Percentiles rank a stretch among this genome's conserved stretches.
These are phyloP conservation scores for Lactarius evosmus DNA, from an alignment of 768 basidiomycete genomes.

Conservation along the genomic window DNA sequence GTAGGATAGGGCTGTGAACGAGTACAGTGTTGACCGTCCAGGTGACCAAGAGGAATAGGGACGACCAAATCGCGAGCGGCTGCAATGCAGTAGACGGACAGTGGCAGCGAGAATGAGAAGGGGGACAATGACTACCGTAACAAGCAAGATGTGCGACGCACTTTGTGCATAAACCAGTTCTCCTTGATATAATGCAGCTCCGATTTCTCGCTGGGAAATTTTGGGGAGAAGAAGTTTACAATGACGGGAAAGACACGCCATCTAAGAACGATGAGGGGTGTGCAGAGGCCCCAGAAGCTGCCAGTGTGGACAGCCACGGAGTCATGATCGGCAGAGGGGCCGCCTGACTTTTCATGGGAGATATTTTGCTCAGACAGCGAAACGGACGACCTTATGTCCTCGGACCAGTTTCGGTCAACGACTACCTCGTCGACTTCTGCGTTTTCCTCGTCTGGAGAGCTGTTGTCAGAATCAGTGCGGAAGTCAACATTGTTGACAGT, in stretches of 20 bases:
- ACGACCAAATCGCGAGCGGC: conserved; percentile 22
- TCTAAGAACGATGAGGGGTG: conserved; percentile 45
- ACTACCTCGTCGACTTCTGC: conserved; percentile 66
- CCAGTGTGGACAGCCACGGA: conserved; percentile 36
- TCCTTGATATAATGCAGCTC: conserved; percentile 56
- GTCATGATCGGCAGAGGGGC: conserved; percentile 39
- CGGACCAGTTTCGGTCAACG: conserved; percentile 68
- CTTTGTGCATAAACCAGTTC: conserved; percentile 69
- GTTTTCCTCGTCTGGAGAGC: conserved; percentile 36
- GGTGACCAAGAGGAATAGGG: conserved; percentile 17
- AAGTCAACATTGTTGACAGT: conserved; percentile 32
- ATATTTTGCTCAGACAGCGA: conserved; percentile 49
- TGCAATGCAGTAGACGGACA: background rate
- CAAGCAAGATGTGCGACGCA: conserved; percentile 23
- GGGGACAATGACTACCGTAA: conserved; percentile 36
- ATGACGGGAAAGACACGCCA: conserved; percentile 57
- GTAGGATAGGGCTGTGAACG: conserved; percentile 14
- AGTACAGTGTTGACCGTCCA: conserved; percentile 13
- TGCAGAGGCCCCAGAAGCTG: conserved; percentile 38
- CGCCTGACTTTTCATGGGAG: conserved; percentile 50
- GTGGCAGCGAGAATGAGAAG: conserved; percentile 41
- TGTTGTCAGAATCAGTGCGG: conserved; percentile 33
- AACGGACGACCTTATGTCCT: conserved; percentile 53
- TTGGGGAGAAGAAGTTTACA: conserved; percentile 55
- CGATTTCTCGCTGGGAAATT: conserved; percentile 58